These are phyloP conservation scores for Coniochaeta ligniaria DNA, from an alignment of 2,329 filamentous ascomycete genomes.

Conservation along the genomic window DNA sequence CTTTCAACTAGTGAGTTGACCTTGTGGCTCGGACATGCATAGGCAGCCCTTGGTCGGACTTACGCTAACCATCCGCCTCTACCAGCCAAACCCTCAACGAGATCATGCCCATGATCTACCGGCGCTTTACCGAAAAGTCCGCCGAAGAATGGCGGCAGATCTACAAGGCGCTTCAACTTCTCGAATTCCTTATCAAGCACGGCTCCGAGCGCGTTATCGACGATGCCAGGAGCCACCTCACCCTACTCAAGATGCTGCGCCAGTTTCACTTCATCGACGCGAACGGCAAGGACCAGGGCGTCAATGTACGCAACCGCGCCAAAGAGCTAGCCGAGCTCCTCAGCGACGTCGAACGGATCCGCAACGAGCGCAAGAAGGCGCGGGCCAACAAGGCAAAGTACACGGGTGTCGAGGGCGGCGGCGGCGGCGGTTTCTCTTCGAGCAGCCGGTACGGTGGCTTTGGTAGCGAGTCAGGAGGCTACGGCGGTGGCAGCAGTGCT, in stretches of 20 bases:
- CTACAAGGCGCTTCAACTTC: constrained; percentile 93
- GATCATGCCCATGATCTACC: constrained; percentile 99
- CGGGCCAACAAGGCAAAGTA: constrained; percentile 89
- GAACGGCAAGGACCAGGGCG: constrained; percentile 96
- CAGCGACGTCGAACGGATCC: constrained; percentile 82
- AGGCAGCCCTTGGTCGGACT: too few species aligned
- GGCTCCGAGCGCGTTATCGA: constrained; percentile 96
- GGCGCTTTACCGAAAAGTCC: constrained; percentile 95
- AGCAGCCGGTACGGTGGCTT: constrained; percentile 76
- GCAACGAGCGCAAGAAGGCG: constrained; percentile 80
- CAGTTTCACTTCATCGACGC: constrained; percentile 96
- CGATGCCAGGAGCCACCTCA: constrained; percentile 90
- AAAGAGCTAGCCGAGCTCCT: constrained; percentile 95
- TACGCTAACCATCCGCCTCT: not conserved
- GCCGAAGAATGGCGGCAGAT: constrained; percentile 99
- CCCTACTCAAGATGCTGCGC: constrained; percentile 93
- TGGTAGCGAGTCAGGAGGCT: constrained; percentile 74
- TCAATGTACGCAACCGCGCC: constrained; percentile 94
- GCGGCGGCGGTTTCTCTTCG: constrained; percentile 50
- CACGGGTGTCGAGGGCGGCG: constrained; percentile 82
- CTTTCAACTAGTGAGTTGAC: constrained; percentile 87
- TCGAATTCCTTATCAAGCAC: constrained; percentile 94
- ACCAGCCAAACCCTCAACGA: constrained; percentile 89
- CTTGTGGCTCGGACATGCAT: too few species aligned
- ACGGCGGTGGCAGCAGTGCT: constrained; percentile 51